Conservation (phyloP, 495 filamentous ascomycete species). For the Penicillium waksmanii region DNA sequence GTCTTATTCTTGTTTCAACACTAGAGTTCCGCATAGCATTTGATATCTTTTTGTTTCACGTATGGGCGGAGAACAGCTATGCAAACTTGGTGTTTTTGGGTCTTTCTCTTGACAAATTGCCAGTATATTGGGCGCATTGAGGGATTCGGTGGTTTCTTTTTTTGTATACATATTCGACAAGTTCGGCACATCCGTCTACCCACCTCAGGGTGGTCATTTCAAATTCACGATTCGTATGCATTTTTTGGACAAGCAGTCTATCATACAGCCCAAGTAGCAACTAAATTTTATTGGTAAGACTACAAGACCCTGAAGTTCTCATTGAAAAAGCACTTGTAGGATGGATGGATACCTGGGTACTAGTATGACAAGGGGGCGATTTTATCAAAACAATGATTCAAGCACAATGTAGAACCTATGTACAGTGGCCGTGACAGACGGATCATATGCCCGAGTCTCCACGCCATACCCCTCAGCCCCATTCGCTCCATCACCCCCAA, state of each 20-base stretch:
- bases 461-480: slow-evolving; percentile 10
- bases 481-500: slow-evolving; percentile 9
- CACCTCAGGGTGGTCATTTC: neutral
- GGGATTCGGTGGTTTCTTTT: slow-evolving; percentile 12
- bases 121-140: slow-evolving; percentile 10
- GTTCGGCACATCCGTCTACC: neutral
- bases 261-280: no score
- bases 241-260: no score
- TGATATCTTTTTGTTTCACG: slow-evolving; percentile 9
- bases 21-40: slow-evolving; percentile 25
- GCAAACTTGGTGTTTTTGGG: slow-evolving; percentile 12
- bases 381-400: slow-evolving; percentile 6
- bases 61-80: slow-evolving; percentile 13
- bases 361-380: neutral
- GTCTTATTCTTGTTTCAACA: slow-evolving; percentile 15
- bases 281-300: no score
- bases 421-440: slow-evolving; percentile 26
- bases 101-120: slow-evolving; percentile 11
- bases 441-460: neutral
- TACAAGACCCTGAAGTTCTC: no score
- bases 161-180: neutral
- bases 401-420: slow-evolving; percentile 25
- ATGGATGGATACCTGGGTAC: neutral
- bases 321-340: neutral
- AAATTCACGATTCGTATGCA: slow-evolving; percentile 1